Conservation (phyloP, 768 basidiomycete genomes). For the Gloeostereum incarnatum region DNA sequence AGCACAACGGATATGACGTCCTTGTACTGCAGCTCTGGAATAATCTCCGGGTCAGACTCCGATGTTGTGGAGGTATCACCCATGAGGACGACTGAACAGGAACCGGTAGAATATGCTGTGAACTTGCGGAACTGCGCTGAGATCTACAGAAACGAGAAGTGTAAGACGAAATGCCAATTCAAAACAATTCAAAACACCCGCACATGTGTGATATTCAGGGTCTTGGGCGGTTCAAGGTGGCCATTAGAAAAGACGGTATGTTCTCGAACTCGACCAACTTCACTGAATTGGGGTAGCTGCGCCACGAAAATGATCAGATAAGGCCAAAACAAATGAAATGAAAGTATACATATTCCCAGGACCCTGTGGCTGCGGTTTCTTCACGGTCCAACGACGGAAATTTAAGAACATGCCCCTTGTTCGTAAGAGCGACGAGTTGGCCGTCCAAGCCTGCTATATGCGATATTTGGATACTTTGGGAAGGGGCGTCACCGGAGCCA, state of each 20-base stretch:
- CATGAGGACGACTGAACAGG: slow-evolving; percentile 65
- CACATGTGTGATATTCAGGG: slow-evolving; percentile 73
- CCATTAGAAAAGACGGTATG: slow-evolving; percentile 30
- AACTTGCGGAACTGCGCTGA: slow-evolving; percentile 81
- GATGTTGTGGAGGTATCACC: slow-evolving; percentile 42
- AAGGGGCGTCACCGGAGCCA: slow-evolving; percentile 13
- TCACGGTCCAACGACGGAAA: slow-evolving; percentile 39
- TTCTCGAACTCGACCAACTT: slow-evolving; percentile 38
- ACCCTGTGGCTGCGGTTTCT: slow-evolving; percentile 22
- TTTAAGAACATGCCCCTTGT: slow-evolving; percentile 68
- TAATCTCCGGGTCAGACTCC: slow-evolving; percentile 43
- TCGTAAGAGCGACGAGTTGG: slow-evolving; percentile 72
- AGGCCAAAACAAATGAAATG: slow-evolving; percentile 1
- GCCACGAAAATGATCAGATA: slow-evolving; percentile 3
- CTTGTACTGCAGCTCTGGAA: slow-evolving; percentile 67
- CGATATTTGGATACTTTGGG: slow-evolving; percentile 38
- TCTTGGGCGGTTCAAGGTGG: slow-evolving; percentile 26
- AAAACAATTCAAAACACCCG: slow-evolving; percentile 15
- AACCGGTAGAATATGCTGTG: slow-evolving; percentile 69
- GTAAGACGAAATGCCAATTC: slow-evolving; percentile 1
- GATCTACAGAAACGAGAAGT: slow-evolving; percentile 34
- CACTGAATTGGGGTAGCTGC: slow-evolving; percentile 71
- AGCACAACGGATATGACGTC: slow-evolving; percentile 80
- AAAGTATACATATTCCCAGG: slow-evolving; percentile 65
- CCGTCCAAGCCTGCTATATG: slow-evolving; percentile 76